These are phyloP conservation scores for Aaosphaeria pasadenensis DNA, from an alignment of 2,329 filamentous ascomycete species.

Conservation along the genomic window DNA sequence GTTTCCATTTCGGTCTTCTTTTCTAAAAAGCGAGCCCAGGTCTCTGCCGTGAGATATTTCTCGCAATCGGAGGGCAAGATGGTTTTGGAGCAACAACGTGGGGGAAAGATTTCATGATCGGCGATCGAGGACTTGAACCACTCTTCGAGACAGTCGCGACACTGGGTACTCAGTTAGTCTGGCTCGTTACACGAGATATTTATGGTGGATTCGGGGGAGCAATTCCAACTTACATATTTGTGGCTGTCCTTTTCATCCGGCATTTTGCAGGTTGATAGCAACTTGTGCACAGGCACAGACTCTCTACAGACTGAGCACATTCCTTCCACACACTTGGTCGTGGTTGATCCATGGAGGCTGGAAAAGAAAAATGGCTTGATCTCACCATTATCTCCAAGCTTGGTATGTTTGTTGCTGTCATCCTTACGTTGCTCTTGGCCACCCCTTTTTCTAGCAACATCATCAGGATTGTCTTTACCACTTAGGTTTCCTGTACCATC, in stretches of 20 bases:
- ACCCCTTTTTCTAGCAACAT: background rate
- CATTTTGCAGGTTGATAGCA: constrained; percentile 7
- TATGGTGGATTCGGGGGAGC: background rate
- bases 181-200: background rate
- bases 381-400: background rate
- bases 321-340: background rate
- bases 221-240: constrained; percentile 5
- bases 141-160: constrained; percentile 11
- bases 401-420: background rate
- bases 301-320: constrained; percentile 6
- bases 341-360: constrained; percentile 4
- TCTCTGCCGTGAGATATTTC: constrained; percentile 1
- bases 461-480: no score
- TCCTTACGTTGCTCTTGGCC: background rate
- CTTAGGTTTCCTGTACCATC: no score
- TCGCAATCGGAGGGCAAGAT: constrained; percentile 6
- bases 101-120: constrained; percentile 16
- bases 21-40: constrained; percentile 4
- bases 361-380: constrained; percentile 3
- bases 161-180: constrained; percentile 2
- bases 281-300: constrained; percentile 1
- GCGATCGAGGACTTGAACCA: constrained; percentile 13
- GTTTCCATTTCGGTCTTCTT: constrained; percentile 12
- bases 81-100: constrained; percentile 12
- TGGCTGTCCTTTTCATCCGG: constrained; percentile 3